These are phyloP conservation scores for Pulveroboletus sp. DNA, from an alignment of 768 basidiomycete genomes.

Conservation along the genomic window DNA sequence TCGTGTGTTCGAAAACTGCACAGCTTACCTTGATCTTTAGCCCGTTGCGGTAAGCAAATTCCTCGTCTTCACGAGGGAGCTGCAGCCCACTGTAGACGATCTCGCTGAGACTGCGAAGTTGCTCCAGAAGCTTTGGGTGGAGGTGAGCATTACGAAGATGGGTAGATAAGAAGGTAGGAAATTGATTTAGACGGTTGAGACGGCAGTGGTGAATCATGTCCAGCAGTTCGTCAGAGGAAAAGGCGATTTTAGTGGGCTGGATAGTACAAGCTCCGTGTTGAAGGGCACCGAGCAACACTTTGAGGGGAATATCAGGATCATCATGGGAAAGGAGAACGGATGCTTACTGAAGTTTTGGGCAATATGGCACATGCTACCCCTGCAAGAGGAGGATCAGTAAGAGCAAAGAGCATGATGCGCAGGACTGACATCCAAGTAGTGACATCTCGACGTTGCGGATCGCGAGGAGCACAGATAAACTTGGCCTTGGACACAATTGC, in stretches of 20 bases:
- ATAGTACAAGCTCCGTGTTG: constrained; percentile 72
- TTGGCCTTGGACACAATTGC: constrained; percentile 58
- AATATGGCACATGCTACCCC: constrained; percentile 84
- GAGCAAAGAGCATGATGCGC: constrained; percentile 11
- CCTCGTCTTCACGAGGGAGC: constrained; percentile 62
- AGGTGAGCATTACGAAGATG: constrained; percentile 58
- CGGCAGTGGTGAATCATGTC: constrained; percentile 66
- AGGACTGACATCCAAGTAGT: constrained; percentile 64
- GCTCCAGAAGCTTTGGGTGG: constrained; percentile 55
- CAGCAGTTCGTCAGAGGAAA: constrained; percentile 62
- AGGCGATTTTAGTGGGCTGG: constrained; percentile 62
- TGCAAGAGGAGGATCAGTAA: constrained; percentile 38
- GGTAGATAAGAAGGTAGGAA: constrained; percentile 59
- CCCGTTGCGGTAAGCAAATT: constrained; percentile 61
- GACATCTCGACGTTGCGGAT: constrained; percentile 57
- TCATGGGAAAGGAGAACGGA: constrained; percentile 15
- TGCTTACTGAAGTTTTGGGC: constrained; percentile 69
- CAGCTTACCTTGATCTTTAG: constrained; percentile 56
- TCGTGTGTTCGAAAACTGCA: constrained; percentile 11
- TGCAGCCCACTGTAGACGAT: constrained; percentile 64
- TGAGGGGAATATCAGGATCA: constrained; percentile 15
- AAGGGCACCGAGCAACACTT: constrained; percentile 64
- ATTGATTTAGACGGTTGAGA: constrained; percentile 73
- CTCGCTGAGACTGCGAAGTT: constrained; percentile 55
- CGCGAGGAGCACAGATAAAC: constrained; percentile 45